phyloP scores from a whole-genome alignment of 2,329 filamentous ascomycete genomes.

The Nigrograna mackinnonii region DNA sequence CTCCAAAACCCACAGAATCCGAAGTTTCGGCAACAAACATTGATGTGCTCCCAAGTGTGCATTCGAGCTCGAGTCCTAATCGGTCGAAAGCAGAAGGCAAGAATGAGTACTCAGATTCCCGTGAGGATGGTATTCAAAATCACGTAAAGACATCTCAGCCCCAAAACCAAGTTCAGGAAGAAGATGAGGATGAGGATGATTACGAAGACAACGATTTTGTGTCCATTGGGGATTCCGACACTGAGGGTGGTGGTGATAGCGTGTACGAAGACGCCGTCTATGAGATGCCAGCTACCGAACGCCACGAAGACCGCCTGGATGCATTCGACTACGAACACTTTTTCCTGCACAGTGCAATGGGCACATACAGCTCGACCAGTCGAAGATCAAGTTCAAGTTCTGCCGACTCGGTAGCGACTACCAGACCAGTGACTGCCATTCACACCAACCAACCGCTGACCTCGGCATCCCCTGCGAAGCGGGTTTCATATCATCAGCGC shows the following conservation, averaged over 20 bases:
- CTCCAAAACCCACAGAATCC: conserved; percentile 9
- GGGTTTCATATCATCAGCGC: conserved; percentile 48
- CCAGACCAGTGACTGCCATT: conserved; percentile 38
- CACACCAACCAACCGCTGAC: conserved; percentile 16
- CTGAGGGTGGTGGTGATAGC: conserved; percentile 29
- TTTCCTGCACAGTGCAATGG: conserved; percentile 90
- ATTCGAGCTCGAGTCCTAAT: no score
- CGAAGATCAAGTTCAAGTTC: conserved; percentile 61
- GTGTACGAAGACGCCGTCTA: conserved; percentile 51
- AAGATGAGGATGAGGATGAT: conserved; percentile 37
- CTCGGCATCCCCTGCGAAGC: conserved; percentile 23
- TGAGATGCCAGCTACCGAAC: conserved; percentile 46
- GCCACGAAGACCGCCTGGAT: conserved; percentile 91
- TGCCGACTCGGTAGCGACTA: conserved; percentile 57
- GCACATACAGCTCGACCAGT: conserved; percentile 67
- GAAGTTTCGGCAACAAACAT: neutral
- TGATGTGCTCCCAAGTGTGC: no score
- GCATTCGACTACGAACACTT: conserved; percentile 97
- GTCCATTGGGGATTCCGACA: conserved; percentile 33
- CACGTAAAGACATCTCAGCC: neutral
- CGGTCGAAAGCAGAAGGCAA: conserved; percentile 7
- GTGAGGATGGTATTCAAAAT: neutral
- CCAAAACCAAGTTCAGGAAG: conserved; percentile 9
- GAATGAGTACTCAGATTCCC: neutral
- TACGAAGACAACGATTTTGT: conserved; percentile 45